Evolutionary conservation across 176 grass and related monocot genomes (phyloP).

Genomic region (Tuctoria greenei): DNA sequence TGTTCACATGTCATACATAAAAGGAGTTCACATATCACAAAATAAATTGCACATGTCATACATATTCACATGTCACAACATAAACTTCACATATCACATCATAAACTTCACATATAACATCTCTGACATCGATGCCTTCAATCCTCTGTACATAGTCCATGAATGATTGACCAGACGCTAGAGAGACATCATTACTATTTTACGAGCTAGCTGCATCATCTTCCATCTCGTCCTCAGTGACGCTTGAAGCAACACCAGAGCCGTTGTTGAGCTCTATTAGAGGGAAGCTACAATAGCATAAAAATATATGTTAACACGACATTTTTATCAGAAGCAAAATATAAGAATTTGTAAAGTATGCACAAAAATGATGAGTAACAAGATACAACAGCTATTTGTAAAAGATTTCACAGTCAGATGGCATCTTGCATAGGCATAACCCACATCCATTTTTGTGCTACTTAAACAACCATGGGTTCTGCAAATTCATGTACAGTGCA

Average conservation of each 20-base stretch:
- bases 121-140: no score
- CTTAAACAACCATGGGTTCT: not conserved
- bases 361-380: constrained; percentile 5
- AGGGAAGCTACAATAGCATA: not conserved
- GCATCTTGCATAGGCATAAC: not conserved
- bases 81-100: no score
- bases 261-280: constrained; percentile 18
- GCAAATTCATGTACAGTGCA: not conserved
- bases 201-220: constrained; percentile 18
- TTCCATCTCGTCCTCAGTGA: constrained; percentile 26
- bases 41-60: no score
- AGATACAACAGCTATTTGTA: not conserved
- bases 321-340: no score
- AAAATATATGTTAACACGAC: not conserved
- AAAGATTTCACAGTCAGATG: not conserved
- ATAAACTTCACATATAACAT: no score
- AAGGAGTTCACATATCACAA: no score
- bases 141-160: no score
- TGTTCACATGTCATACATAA: no score
- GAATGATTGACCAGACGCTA: no score
- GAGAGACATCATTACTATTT: constrained; percentile 17
- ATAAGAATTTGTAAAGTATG: constrained; percentile 27
- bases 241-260: constrained; percentile 23
- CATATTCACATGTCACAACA: no score
- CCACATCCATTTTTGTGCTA: not conserved